phyloP scores from a whole-genome alignment of 148 eudicot species.

The Chenopodium berlandieri region DNA sequence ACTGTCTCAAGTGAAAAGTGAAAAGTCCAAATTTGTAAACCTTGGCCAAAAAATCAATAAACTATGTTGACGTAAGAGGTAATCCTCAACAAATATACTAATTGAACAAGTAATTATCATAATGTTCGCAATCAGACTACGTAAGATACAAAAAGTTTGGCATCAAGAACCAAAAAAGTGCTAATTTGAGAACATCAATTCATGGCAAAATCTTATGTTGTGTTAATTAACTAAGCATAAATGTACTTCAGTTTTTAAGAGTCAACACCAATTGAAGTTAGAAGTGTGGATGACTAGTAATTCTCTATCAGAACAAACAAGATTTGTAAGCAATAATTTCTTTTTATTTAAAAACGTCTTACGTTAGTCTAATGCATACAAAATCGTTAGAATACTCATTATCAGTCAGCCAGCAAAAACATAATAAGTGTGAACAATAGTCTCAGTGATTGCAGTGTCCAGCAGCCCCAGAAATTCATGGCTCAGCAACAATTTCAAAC shows the following conservation, averaged over 20 bases:
- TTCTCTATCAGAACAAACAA: not conserved
- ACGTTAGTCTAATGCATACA: not conserved
- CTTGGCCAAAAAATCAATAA: not conserved
- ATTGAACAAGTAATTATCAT: not conserved
- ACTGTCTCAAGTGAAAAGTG: not conserved
- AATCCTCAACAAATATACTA: not conserved
- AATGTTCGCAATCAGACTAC: too few species aligned
- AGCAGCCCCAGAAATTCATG: not conserved
- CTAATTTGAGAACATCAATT: too few species aligned
- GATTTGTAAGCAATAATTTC: not conserved
- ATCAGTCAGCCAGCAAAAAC: not conserved
- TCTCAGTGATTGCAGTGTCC: not conserved
- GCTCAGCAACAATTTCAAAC: not conserved
- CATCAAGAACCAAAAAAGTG: too few species aligned
- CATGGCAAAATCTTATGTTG: too few species aligned
- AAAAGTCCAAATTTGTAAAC: not conserved
- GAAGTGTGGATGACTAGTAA: not conserved
- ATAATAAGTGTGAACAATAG: not conserved
- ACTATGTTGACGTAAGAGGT: not conserved
- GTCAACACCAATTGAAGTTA: not conserved
- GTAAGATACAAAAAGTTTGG: too few species aligned
- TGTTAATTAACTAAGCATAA: not conserved
- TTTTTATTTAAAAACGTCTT: not conserved
- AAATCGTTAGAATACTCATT: not conserved
- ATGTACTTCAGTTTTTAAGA: not conserved